These are phyloP conservation scores for Styphnolobium japonicum DNA, from an alignment of 306 rosid genomes.

Conservation along the genomic window DNA sequence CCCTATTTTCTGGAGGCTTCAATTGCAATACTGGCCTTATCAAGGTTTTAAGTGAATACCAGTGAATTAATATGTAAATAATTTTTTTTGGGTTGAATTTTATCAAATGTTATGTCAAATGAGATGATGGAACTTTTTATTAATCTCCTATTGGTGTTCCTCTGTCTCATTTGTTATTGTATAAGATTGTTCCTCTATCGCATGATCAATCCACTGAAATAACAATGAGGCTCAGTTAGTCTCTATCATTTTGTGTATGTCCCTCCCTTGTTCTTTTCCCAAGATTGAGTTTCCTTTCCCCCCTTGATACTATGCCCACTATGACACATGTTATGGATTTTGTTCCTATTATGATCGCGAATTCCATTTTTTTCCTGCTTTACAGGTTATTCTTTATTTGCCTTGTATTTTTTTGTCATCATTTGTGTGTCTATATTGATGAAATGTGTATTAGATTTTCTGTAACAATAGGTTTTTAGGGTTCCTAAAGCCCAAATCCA, in stretches of 20 bases:
- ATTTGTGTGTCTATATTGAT: neutral
- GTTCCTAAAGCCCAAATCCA: neutral
- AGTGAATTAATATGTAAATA: too few species aligned
- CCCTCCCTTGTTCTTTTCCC: neutral
- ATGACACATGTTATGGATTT: neutral
- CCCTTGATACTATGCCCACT: neutral
- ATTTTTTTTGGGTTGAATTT: too few species aligned
- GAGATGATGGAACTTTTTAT: too few species aligned
- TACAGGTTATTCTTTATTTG: neutral
- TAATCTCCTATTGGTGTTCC: too few species aligned
- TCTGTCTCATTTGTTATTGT: too few species aligned
- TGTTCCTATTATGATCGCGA: neutral
- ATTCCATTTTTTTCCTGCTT: neutral
- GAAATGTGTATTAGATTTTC: neutral
- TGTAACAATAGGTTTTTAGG: neutral
- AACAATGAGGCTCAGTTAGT: neutral
- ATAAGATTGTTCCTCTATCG: too few species aligned
- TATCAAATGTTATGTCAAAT: too few species aligned
- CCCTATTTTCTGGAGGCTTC: too few species aligned
- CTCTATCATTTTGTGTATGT: neutral
- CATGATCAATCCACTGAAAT: neutral
- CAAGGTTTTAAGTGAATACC: too few species aligned
- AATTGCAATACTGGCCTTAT: too few species aligned
- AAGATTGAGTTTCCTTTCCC: too few species aligned
- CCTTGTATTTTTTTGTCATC: neutral